These are phyloP conservation scores for Asterella californica DNA, from an alignment of 225 moss, liverwort and hornwort species.

Conservation along the genomic window DNA sequence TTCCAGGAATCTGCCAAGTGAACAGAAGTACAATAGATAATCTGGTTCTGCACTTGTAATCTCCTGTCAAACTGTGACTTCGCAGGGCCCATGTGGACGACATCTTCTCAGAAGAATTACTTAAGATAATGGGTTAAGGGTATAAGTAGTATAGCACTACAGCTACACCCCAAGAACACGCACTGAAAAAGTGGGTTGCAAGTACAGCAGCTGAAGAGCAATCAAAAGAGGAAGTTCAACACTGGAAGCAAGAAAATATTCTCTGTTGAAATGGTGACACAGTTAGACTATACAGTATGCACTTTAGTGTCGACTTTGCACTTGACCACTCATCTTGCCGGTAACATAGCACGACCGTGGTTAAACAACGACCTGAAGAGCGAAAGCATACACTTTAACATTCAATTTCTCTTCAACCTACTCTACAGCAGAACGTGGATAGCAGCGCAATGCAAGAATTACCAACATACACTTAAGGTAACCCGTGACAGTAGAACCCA, in stretches of 20 bases:
- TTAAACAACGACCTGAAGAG: neutral
- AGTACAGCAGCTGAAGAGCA: neutral
- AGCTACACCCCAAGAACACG: neutral
- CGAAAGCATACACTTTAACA: too few species aligned
- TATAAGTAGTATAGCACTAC: neutral
- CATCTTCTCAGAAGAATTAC: neutral
- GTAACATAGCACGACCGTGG: neutral
- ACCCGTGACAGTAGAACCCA: too few species aligned
- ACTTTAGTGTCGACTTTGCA: neutral
- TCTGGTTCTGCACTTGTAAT: neutral
- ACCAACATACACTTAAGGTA: too few species aligned
- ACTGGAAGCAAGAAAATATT: neutral
- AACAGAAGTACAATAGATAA: neutral
- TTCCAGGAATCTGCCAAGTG: constrained; percentile 79
- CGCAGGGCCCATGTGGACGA: neutral
- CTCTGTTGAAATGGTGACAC: neutral
- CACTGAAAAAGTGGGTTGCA: neutral
- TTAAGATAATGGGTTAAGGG: neutral
- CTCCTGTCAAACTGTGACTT: neutral
- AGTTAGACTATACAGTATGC: neutral
- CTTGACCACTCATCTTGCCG: neutral
- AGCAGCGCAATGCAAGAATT: too few species aligned
- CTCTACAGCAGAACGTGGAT: too few species aligned
- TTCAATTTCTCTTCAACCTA: too few species aligned
- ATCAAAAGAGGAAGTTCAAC: neutral